Conservation (phyloP, 306 rosid species). For the Amphicarpaea edgeworthii region DNA sequence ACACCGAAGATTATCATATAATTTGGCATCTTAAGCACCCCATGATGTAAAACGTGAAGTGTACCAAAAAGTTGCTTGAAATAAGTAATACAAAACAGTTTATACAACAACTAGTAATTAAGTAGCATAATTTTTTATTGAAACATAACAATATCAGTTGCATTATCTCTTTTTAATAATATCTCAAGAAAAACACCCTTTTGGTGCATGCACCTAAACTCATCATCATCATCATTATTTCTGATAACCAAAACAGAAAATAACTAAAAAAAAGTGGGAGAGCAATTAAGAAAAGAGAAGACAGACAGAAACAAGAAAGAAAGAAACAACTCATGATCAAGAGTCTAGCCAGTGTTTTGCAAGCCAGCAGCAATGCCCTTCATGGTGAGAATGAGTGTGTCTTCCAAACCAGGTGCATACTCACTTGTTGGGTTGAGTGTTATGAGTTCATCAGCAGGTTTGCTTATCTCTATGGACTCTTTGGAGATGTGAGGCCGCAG, state of each 20-base stretch:
- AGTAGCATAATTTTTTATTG: not conserved
- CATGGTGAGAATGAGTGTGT: constrained; percentile 95
- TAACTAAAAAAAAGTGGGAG: too few relatives aligned
- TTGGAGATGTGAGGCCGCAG: constrained; percentile 77
- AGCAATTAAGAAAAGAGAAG: too few relatives aligned
- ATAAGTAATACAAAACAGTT: not conserved
- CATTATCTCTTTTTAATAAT: not conserved
- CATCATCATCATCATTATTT: too few relatives aligned
- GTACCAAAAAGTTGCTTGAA: not conserved
- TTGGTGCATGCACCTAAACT: constrained; percentile 39
- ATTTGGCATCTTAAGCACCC: too few relatives aligned
- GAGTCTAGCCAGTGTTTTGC: constrained; percentile 87
- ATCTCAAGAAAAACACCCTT: not conserved
- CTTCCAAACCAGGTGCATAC: constrained; percentile 95
- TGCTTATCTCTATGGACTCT: constrained; percentile 64
- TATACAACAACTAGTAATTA: not conserved
- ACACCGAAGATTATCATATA: too few relatives aligned
- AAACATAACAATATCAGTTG: constrained; percentile 43
- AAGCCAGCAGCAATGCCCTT: constrained; percentile 98
- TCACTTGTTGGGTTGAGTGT: constrained; percentile 87
- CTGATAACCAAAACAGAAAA: constrained; percentile 33
- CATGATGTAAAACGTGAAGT: too few relatives aligned
- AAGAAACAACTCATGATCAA: not conserved
- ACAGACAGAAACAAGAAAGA: not conserved
- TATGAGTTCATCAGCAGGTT: constrained; percentile 82